phyloP scores from a whole-genome alignment of 192 early-diverging fungal species.

The Coemansia sp. region DNA sequence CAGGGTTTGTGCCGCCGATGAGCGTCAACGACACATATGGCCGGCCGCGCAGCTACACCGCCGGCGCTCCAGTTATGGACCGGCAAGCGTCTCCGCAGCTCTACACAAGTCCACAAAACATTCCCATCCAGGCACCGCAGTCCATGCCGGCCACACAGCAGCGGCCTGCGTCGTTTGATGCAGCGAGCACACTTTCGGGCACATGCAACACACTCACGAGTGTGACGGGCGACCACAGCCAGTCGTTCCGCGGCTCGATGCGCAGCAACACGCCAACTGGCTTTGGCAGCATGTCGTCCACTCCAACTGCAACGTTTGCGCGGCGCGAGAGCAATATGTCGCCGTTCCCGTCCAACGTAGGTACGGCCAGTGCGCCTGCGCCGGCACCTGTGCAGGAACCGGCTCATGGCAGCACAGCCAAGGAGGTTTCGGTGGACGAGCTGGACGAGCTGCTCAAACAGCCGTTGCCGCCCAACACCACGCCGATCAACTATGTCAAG shows the following conservation, averaged over 20 bases:
- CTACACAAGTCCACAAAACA: conserved; percentile 2
- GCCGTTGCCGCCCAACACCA: conserved; percentile 34
- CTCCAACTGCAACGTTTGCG: conserved; percentile 35
- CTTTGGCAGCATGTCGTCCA: conserved; percentile 37
- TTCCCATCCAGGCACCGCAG: conserved; percentile 19
- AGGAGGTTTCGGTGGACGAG: conserved; percentile 29
- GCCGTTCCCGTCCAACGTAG: conserved; percentile 51
- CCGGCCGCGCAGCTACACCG: conserved; percentile 43
- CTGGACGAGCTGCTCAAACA: conserved; percentile 30
- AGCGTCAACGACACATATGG: background rate
- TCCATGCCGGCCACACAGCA: conserved; percentile 12
- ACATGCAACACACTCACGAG: conserved; percentile 16
- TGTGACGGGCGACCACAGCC: conserved; percentile 4
- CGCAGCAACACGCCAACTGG: conserved; percentile 22
- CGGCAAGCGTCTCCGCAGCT: background rate
- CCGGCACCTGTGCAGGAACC: conserved; percentile 2
- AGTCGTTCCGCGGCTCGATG: conserved; percentile 14
- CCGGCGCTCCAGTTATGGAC: conserved; percentile 10
- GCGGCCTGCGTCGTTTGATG: conserved; percentile 40
- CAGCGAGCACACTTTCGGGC: conserved; percentile 12
- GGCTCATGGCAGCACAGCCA: background rate
- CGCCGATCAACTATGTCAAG: conserved; percentile 53
- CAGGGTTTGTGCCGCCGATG: conserved; percentile 11
- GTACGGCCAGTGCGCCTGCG: conserved; percentile 16
- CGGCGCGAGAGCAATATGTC: conserved; percentile 43